A percentile compares a stretch with the other conserved stretches of the same genome.
Evolutionary conservation across 1,284 basidiomycete genomes (phyloP).

Genomic region (Pseudomicrostroma phylloplanum): DNA sequence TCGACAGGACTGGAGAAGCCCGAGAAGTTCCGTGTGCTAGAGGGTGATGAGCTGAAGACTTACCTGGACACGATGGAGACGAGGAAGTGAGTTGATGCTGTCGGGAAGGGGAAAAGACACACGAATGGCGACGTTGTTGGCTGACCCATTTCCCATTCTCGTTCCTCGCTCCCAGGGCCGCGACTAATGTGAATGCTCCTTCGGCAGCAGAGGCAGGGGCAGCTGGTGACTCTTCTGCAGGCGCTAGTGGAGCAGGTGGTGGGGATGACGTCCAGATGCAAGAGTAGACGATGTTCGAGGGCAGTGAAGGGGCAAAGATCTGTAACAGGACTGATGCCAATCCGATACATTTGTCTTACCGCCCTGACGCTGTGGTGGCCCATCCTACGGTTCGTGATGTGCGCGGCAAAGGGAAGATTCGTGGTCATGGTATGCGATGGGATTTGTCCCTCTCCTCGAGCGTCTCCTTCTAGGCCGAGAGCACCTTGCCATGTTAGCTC

Average conservation of each 20-base stretch:
- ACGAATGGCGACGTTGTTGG: background rate
- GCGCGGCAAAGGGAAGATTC: too few relatives aligned
- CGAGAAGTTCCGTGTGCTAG: constrained; percentile 43
- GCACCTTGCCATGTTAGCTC: too few relatives aligned
- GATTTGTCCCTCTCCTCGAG: too few relatives aligned
- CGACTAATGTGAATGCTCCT: constrained; percentile 7
- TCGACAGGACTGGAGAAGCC: constrained; percentile 29
- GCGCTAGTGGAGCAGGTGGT: background rate
- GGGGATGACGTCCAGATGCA: background rate
- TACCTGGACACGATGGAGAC: constrained; percentile 32
- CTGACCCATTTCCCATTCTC: background rate
- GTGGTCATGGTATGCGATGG: too few relatives aligned
- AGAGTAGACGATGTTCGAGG: background rate
- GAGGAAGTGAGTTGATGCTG: background rate
- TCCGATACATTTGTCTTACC: too few relatives aligned
- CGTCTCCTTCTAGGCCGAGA: too few relatives aligned
- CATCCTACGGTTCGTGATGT: too few relatives aligned
- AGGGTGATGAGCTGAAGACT: constrained; percentile 37
- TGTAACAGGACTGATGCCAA: too few relatives aligned
- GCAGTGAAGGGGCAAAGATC: background rate
- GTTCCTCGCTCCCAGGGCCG: background rate
- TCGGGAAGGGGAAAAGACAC: too few relatives aligned
- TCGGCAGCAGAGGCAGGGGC: constrained; percentile 4
- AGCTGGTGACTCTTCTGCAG: background rate
- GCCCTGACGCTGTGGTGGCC: too few relatives aligned